Base-by-base conservation (phyloP, 2,329 filamentous ascomycete species). In the Talaromyces sp. region DNA sequence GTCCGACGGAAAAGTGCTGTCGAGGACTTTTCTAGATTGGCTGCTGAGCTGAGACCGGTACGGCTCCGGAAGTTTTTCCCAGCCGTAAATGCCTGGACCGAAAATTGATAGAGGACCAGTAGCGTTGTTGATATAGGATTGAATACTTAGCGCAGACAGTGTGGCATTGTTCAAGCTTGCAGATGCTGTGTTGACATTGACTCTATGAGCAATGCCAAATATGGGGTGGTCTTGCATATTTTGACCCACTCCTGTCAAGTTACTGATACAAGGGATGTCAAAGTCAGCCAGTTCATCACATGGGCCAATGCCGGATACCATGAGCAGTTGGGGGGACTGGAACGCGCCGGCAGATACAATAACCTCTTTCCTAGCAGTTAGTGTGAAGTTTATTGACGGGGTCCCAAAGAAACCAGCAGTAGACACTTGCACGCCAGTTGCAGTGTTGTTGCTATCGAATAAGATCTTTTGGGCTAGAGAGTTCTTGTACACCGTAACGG, bases 181-280 rank as follows among this genome's bases (percentile, higher is more conserved):
- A 21, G 67, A 66, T 9, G 62, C 48, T 19, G 70, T 74, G 39
- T 68, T 63, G 6, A 70, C 65, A 57, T 71, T 71, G 37, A 76
- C 68, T 5, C 67, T 65, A 58, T 71, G 70, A 9, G 69, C 65
- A 33, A 72, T 64, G 15, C 69, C 68, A 56, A 69, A 71, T 56
- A 69, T 63, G 28, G 60, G 54, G 39, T 75, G 73, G 56, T 82
- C 80, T 58, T 73, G 73, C 61, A 82, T 71, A 56, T 79, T 78
- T 63, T 65, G 56, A 31, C 65, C 65, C 1, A 68, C 66, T 7
- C 66, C 66, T 3, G 62, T 60, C 17, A 63, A 58, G 54, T 67
- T 41, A 21, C 35, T 51, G 57, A 59, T 56, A 31, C 40, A 56
- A 9, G 50, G n/a, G 46, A 75, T 74, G 17, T 61, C 60, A 36